Conservation (phyloP, 208 protist species). For the Wallacemonas sp. region DNA sequence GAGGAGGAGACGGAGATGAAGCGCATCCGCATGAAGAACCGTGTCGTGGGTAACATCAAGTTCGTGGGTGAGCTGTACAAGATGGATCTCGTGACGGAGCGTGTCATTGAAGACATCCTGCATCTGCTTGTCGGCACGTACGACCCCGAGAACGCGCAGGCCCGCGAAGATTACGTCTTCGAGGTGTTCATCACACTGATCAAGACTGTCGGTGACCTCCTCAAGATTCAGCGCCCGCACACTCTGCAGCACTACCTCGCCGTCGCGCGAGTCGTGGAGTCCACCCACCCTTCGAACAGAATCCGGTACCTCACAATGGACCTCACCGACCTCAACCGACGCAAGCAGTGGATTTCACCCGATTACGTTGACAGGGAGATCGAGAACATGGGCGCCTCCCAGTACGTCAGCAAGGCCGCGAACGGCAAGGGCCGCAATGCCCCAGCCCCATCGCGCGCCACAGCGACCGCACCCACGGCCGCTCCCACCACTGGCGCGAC, state of each 20-base stretch:
- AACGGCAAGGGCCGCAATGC: background rate
- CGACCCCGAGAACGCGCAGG: slow-evolving; percentile 38
- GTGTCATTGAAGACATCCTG: slow-evolving; percentile 70
- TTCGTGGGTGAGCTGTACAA: slow-evolving; percentile 87
- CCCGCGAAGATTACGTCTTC: slow-evolving; percentile 71
- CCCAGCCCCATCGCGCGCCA: background rate
- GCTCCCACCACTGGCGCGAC: background rate
- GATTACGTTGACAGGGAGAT: slow-evolving; percentile 17
- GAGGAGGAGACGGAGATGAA: slow-evolving; percentile 77
- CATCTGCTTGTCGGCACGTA: slow-evolving; percentile 60
- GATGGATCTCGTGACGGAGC: slow-evolving; percentile 56
- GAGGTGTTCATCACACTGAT: slow-evolving; percentile 77
- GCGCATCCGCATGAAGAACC: slow-evolving; percentile 62
- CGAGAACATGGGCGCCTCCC: slow-evolving; percentile 3
- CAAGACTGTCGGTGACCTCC: slow-evolving; percentile 34
- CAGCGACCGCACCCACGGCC: background rate
- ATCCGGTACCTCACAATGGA: slow-evolving; percentile 87
- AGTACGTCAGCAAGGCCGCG: background rate
- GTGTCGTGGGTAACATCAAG: slow-evolving; percentile 83
- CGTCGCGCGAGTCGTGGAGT: slow-evolving; percentile 59
- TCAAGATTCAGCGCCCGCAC: slow-evolving; percentile 37
- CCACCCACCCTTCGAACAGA: slow-evolving; percentile 59
- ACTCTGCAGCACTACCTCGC: slow-evolving; percentile 53
- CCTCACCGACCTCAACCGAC: slow-evolving; percentile 53
- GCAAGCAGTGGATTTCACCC: slow-evolving; percentile 36